Conservation (phyloP, 1,284 basidiomycete genomes). For the Meira nashicola region DNA sequence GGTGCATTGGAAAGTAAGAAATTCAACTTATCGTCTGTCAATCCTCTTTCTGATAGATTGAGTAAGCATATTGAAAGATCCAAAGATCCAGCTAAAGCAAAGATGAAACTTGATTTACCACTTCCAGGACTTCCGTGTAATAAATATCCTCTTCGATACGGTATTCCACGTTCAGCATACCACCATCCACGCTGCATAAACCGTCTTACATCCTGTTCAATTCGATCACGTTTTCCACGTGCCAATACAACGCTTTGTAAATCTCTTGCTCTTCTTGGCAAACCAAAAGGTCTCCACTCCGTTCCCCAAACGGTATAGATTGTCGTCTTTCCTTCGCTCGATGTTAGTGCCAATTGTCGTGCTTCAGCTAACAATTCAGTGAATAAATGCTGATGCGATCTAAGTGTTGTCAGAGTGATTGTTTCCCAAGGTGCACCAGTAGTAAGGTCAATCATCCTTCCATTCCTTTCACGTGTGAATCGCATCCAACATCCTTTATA, state of each 20-base stretch:
- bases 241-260: constrained; percentile 86
- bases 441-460: constrained; percentile 74
- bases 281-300: constrained; percentile 94
- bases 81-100: constrained; percentile 85
- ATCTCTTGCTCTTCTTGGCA: constrained; percentile 79
- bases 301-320: constrained; percentile 94
- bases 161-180: constrained; percentile 94
- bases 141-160: constrained; percentile 91
- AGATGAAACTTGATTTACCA: constrained; percentile 97
- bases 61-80: constrained; percentile 90
- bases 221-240: constrained; percentile 70
- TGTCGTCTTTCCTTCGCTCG: constrained; percentile 88
- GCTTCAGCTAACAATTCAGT: constrained; percentile 78
- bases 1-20: constrained; percentile 89
- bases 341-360: constrained; percentile 74
- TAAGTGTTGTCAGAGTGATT: constrained; percentile 86
- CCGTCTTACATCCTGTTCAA: constrained; percentile 72
- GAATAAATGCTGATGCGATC: constrained; percentile 75
- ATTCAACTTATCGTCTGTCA: constrained; percentile 94
- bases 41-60: constrained; percentile 90
- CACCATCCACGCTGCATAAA: constrained; percentile 82
- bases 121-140: constrained; percentile 94
- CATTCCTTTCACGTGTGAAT: constrained; percentile 76
- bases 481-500: constrained; percentile 93
- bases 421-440: constrained; percentile 97